Evolutionary conservation across 331 rosid species (phyloP), one percentile per base, ranked within the genome.

Genomic region (Stylosanthes scabra): DNA sequence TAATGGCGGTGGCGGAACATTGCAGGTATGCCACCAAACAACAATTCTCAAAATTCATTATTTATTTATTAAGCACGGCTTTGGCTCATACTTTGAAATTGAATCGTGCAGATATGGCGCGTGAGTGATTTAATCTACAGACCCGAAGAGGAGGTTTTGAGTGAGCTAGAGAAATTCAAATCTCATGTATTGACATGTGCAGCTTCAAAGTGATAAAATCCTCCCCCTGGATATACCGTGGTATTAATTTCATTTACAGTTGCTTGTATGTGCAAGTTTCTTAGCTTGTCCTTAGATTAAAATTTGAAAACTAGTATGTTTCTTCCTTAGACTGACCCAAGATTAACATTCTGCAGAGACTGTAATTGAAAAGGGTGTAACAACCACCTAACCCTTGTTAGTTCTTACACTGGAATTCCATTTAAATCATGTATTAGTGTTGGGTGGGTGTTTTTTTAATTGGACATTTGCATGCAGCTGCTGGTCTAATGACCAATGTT

Each of bases 1-100:
- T 57, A 92, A 97, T 31, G 97, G 99, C 13, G 99, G 99, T 72
- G 99, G 99, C 34, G 99, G 99, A 52, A 95, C 99, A 8, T 83
- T 95, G 90, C 99, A 93, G 98, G 98, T 93, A 75, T 70, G 71
- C 3, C 57, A 4, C 7, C n/a, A 6, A 56, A 46, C 52, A 46
- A 27, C 16, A 13, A 20, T 74, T 34, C 13, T 25, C 57, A n/a
- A 51, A n/a, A n/a, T 51, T 14, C 57, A 51, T 51, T n/a, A 51
- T 14, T 6, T 14, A 63, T 31, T 42, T 31, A 31, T 40, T 52
- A 6, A 31, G 37, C 3, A 31, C n/a, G 56, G 0, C 45, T 64
- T 75, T 58, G 61, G 57, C 60, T 70, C 54, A 76, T 64, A 44
- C 34, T 20, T 60, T 81, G 7, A 55, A 59, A 75, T 16, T 74